These are phyloP conservation scores for Ophiosphaerella narmari DNA, from an alignment of 2,329 filamentous ascomycete species.

Conservation along the genomic window DNA sequence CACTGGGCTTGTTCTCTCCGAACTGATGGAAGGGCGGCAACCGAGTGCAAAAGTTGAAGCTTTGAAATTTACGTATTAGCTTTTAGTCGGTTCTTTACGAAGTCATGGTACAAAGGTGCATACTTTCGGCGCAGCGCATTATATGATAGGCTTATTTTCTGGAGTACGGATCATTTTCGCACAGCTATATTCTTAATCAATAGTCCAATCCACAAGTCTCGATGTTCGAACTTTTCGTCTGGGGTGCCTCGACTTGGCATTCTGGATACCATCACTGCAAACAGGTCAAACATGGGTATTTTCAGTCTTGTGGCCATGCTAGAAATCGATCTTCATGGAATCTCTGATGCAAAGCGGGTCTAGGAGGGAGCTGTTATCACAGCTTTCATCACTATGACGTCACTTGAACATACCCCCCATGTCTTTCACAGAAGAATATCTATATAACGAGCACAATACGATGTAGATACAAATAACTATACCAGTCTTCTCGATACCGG, in stretches of 20 bases:
- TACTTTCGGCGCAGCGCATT: too few relatives aligned
- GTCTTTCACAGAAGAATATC: too few relatives aligned
- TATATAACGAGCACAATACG: neutral
- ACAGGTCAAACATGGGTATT: neutral
- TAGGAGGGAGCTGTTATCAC: neutral
- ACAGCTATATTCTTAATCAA: too few relatives aligned
- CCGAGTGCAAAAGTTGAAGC: conserved; percentile 64
- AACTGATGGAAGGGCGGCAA: conserved; percentile 66
- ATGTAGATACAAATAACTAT: neutral
- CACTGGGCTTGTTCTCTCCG: conserved; percentile 71
- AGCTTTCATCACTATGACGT: conserved; percentile 4
- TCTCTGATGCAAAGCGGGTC: neutral
- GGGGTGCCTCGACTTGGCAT: too few relatives aligned
- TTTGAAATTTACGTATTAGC: conserved; percentile 47
- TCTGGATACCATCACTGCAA: too few relatives aligned
- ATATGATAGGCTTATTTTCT: too few relatives aligned
- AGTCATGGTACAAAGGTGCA: too few relatives aligned
- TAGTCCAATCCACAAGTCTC: too few relatives aligned
- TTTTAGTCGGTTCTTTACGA: neutral
- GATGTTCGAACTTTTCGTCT: too few relatives aligned
- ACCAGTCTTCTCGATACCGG: neutral
- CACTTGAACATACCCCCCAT: neutral
- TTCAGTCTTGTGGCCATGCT: neutral
- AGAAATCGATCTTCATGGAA: neutral
- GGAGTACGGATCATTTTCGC: too few relatives aligned